These are phyloP conservation scores for Ramularia endophylla DNA, from an alignment of 2,329 filamentous ascomycete genomes.

Conservation along the genomic window DNA sequence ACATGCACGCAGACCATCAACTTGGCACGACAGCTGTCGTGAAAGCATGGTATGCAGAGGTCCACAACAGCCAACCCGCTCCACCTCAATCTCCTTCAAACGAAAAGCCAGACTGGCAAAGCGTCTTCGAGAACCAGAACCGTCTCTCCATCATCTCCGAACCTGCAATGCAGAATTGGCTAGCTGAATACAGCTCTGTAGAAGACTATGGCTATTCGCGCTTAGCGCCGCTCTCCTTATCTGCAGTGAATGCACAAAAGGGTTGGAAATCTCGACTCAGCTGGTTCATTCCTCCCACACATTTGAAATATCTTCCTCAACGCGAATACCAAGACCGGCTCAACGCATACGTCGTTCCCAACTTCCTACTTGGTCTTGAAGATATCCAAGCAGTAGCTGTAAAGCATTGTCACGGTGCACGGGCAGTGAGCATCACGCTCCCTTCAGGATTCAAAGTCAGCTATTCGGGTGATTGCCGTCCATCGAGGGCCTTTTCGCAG, in stretches of 20 bases:
- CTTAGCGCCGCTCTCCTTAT: conserved; percentile 47
- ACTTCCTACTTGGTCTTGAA: conserved; percentile 53
- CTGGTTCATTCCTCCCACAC: conserved; percentile 28
- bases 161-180: conserved; percentile 64
- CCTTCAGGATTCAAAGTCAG: conserved; percentile 76
- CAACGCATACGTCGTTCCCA: conserved; percentile 16
- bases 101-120: conserved; percentile 24
- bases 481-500: conserved; percentile 60
- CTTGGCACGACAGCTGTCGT: conserved; percentile 78
- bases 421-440: conserved; percentile 73
- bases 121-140: conserved; percentile 12
- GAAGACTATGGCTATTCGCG: conserved; percentile 69
- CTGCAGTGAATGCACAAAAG: conserved; percentile 22
- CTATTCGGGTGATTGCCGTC: conserved; percentile 92
- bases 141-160: conserved; percentile 63
- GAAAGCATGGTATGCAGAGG: conserved; percentile 66
- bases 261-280: conserved; percentile 24
- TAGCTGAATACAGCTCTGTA: conserved; percentile 71
- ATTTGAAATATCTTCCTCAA: conserved; percentile 18
- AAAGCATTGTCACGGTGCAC: conserved; percentile 71
- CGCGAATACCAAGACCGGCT: conserved; percentile 22
- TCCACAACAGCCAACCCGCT: conserved; percentile 37
- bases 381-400: conserved; percentile 64
- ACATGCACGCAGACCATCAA: conserved; percentile 94
- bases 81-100: conserved; percentile 6